Evolutionary conservation across 768 basidiomycete species (phyloP), one percentile per base, ranked within the genome.

Genomic region (Suillus subaureus): DNA sequence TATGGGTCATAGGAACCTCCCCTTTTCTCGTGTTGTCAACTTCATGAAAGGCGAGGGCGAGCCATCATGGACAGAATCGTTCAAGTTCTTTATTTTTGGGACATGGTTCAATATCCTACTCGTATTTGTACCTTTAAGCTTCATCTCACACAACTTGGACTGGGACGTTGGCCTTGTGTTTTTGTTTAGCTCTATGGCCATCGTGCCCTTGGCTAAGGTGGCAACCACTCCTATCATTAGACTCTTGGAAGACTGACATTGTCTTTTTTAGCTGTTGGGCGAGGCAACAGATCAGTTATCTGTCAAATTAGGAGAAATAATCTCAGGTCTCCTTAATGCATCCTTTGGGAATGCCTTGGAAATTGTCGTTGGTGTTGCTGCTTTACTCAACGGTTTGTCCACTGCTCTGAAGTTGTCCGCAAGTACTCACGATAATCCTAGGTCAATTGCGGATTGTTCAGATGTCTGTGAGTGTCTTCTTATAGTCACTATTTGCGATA

Each of bases 81-180:
- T 82, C 74, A 78, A 73, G 63, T 88, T 78, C 79, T 88, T 91
- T 72, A 69, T 91, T 64, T 83, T 89, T 61, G 83, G 83, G 45
- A 85, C 85, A 26, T 96, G 86, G 78, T 72, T 92, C 71, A 96
- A 96, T 73, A 57, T 93, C 61, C 80, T 96, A 63, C 86, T 96
- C 61, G 74, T 95, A 56, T 91, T 92, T 67, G 85, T 96, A 12
- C 95, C 95, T 35, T 78, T 96, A 67, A 86, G 87, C 69, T 76
- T 87, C 51, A 66, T 88, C 15, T 81, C 92, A 28, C 87, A 93
- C 76, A 81, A 86, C 69, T 73, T 86, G 21, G 71, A 86, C 70
- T 93, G 91, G 91, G 92, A 93, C 82, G 88, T 87, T 35, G 87
- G 85, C n/a, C 78, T 89, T n/a, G 86, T 89, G 13, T 93, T 93